Percentiles rank a stretch among this genome's conserved stretches.
These are phyloP conservation scores for Cutaneotrichosporon daszewskae DNA, from an alignment of 1,284 basidiomycete species.

Conservation along the genomic window DNA sequence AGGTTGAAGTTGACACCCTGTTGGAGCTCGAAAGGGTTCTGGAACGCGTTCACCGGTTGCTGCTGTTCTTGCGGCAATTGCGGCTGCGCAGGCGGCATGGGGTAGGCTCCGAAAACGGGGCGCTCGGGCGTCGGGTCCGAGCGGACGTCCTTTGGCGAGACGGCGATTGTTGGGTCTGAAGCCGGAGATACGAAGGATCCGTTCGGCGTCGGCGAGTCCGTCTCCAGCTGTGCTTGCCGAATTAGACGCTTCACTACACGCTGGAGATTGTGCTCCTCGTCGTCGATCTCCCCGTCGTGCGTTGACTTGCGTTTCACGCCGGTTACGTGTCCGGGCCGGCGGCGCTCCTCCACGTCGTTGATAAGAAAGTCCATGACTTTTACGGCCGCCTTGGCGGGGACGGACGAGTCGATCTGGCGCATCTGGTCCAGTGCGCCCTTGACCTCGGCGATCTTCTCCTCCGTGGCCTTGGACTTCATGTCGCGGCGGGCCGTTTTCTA, in stretches of 20 bases:
- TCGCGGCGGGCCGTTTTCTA: constrained; percentile 34
- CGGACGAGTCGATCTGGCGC: constrained; percentile 44
- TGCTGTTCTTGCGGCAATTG: not conserved
- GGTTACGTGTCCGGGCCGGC: constrained; percentile 27
- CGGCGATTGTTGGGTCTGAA: not conserved
- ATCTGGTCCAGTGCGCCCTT: constrained; percentile 40
- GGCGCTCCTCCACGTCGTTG: constrained; percentile 43
- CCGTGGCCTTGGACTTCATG: constrained; percentile 38
- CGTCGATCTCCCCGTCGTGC: constrained; percentile 20
- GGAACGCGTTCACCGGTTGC: not conserved
- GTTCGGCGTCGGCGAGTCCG: constrained; percentile 26
- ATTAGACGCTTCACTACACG: constrained; percentile 47
- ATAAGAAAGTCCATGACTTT: constrained; percentile 48
- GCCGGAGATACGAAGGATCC: constrained; percentile 14
- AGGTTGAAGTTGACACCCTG: constrained; percentile 34
- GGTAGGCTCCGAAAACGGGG: constrained; percentile 44
- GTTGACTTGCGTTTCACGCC: constrained; percentile 40
- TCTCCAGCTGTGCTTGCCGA: constrained; percentile 41
- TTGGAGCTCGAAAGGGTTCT: not conserved
- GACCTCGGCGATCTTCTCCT: constrained; percentile 45
- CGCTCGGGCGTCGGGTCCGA: constrained; percentile 28
- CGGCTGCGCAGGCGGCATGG: constrained; percentile 25
- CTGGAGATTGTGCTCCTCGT: constrained; percentile 42
- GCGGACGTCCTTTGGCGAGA: not conserved
- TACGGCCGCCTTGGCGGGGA: constrained; percentile 44